Evolutionary conservation across 345 rosid genomes (phyloP), one percentile per base, ranked within the genome.

Genomic region (Cardamine chenopodiifolia): DNA sequence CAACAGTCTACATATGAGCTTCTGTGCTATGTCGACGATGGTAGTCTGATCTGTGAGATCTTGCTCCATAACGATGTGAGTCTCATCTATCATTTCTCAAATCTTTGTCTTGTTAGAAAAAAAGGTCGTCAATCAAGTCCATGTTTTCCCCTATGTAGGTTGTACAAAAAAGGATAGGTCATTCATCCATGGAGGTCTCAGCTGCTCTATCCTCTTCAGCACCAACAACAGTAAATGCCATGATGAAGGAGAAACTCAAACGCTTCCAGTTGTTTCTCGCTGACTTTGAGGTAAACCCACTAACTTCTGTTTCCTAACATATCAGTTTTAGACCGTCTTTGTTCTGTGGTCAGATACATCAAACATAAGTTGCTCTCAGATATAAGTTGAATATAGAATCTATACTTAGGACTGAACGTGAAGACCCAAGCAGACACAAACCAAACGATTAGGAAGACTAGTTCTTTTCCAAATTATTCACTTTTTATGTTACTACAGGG

Each of bases 41-140:
- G 97, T 62, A 92, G 98, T 82, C 94, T 95, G 74, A 92, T 95
- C 71, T 89, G 90, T 44, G 97, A 92, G 84, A 84, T 92, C 72
- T 81, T 89, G 60, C 83, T 95, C 49, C 90, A 87, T 85, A 92
- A 90, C 52, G 76, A 82, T 64, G 99, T 95, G 75, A 81, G 92
- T 84, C 56, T 35, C 45, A 31, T 49, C 62, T 54, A 56, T 62
- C 12, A 32, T 53, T 49, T 67, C 35, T 28, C 31, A 18, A 0
- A 3, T 7, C 17, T 8, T 34, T 37, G 19, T 22, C 19, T 31
- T 40, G 37, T 62, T 60, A 39, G 44, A 47, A 22, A 7, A 28
- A 12, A 66, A 45, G 22, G 62, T 26, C 9, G 11, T 37, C 17
- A 57, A 31, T 68, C 7, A 66, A 49, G 63, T 52, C 13, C 52